Base-by-base conservation (phyloP, 164 flowering plant species). In the Chloranthus sessilifolius region DNA sequence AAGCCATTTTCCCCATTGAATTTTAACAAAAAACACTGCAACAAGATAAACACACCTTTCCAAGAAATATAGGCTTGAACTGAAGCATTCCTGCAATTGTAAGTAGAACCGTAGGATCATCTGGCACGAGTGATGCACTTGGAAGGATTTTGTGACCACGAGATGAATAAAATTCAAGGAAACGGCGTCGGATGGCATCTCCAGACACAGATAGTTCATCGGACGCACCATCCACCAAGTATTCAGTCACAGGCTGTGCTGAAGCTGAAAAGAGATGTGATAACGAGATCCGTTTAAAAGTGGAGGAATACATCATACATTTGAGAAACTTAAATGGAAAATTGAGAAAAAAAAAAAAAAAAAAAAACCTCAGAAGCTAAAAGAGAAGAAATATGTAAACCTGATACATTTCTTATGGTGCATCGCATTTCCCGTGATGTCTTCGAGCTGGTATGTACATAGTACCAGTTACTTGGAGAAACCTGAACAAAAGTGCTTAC, bases 11-110 rank as follows among this genome's bases (percentile, higher is more conserved):
- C n/a, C n/a, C 15, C 24, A 28, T 14, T 28, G 35, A 27, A 29
- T 30, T 47, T 8, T 23, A 8, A 16, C 8, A 47, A 47, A 19
- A 34, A 10, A 25, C 11, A 12, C 27, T 4, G 44, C 19, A 17
- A 41, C 19, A 17, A 41, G 8, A 3, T 17, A 26, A 41, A 28
- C 52, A 36, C 60, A 85, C 98, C 82, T 85, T 76, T 51, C 98
- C 98, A 66, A 92, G 95, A 67, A 92, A 92, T 60, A 88, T 79
- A 56, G 95, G 95, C 72, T 92, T 92, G 70, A 92, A 92, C 59
- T 83, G 96, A 70, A 88, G 95, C 98, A 92, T 92, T 48, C 98
- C 96, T 4, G 96, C 98, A 52, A 92, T 88, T 27, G 98, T 91
- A 53, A 91, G 67, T 41, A 91, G 63, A 57, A 91, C 96, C 4